A percentile compares a stretch with the other conserved stretches of the same genome.
Conservation (phyloP, 768 basidiomycete species). For the Suillus weaverae region DNA sequence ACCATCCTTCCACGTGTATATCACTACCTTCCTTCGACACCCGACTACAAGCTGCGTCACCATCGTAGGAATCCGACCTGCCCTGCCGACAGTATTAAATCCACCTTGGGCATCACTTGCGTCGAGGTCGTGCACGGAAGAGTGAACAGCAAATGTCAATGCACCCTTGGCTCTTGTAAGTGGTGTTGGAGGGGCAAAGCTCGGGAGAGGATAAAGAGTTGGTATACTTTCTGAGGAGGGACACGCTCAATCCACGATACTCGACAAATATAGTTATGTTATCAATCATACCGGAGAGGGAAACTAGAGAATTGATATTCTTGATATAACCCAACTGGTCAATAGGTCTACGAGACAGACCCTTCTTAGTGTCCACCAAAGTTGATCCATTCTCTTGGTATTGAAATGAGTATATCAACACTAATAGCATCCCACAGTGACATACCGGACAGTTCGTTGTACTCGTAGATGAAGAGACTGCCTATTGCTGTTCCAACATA, state of each 20-base stretch:
- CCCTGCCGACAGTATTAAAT: slow-evolving; percentile 18
- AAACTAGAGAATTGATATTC: slow-evolving; percentile 81
- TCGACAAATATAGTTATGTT: background rate
- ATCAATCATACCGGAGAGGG: slow-evolving; percentile 69
- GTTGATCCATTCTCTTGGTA: slow-evolving; percentile 19
- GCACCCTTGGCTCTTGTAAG: slow-evolving; percentile 79
- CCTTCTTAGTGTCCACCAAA: slow-evolving; percentile 66
- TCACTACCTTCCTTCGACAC: slow-evolving; percentile 78
- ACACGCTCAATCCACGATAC: slow-evolving; percentile 6
- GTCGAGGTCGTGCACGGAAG: slow-evolving; percentile 51
- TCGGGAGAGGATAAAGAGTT: slow-evolving; percentile 75
- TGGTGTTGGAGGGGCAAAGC: slow-evolving; percentile 65
- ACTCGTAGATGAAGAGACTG: slow-evolving; percentile 51
- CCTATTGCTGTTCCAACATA: slow-evolving; percentile 65
- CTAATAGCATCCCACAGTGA: slow-evolving; percentile 2
- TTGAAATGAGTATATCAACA: background rate
- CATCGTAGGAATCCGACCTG: slow-evolving; percentile 57
- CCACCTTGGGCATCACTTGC: slow-evolving; percentile 24
- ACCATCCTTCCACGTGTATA: slow-evolving; percentile 87
- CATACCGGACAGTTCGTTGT: slow-evolving; percentile 43
- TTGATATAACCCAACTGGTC: slow-evolving; percentile 87
- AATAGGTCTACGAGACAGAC: slow-evolving; percentile 65
- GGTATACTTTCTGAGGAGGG: slow-evolving; percentile 60
- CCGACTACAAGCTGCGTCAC: slow-evolving; percentile 83
- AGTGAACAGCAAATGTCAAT: slow-evolving; percentile 77